These are phyloP conservation scores for Dovyalis caffra DNA, from an alignment of 345 rosid species.

Conservation along the genomic window DNA sequence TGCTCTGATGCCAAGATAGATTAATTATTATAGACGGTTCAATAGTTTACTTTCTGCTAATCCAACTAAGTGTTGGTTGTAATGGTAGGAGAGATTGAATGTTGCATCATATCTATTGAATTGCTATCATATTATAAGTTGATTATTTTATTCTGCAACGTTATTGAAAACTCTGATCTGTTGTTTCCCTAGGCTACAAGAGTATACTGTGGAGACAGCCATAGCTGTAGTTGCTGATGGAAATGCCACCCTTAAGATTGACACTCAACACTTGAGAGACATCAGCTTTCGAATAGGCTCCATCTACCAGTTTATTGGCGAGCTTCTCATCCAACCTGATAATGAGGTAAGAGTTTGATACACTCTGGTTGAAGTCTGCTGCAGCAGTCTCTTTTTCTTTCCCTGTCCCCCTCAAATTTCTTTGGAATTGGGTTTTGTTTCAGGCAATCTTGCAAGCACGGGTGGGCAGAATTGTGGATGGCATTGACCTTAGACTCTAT, in stretches of 20 bases:
- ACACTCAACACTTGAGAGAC: slow-evolving; percentile 69
- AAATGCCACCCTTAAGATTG: slow-evolving; percentile 45
- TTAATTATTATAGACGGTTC: background rate
- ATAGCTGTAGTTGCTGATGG: slow-evolving; percentile 57
- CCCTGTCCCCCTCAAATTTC: background rate
- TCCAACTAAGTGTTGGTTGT: background rate
- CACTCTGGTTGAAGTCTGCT: too few species aligned
- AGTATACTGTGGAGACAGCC: slow-evolving; percentile 53
- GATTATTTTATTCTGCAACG: background rate
- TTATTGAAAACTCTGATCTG: background rate
- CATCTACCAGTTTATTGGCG: slow-evolving; percentile 74
- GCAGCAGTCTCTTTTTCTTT: background rate
- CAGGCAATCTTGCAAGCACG: slow-evolving; percentile 77
- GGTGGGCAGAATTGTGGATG: slow-evolving; percentile 77
- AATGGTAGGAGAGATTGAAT: background rate
- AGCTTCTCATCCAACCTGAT: slow-evolving; percentile 55
- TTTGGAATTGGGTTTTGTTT: background rate
- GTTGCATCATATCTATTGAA: background rate
- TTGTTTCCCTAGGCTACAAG: slow-evolving; percentile 49
- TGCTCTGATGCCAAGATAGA: background rate
- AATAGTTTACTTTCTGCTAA: background rate
- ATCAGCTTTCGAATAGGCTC: slow-evolving; percentile 65
- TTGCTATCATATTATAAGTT: background rate
- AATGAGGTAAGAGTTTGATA: slow-evolving; percentile 43
- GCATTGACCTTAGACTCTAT: slow-evolving; percentile 73